Percentiles rank a stretch among this genome's conserved stretches.
Conservation (phyloP, 2,329 filamentous ascomycete genomes). For the Microsporum ferrugineum region DNA sequence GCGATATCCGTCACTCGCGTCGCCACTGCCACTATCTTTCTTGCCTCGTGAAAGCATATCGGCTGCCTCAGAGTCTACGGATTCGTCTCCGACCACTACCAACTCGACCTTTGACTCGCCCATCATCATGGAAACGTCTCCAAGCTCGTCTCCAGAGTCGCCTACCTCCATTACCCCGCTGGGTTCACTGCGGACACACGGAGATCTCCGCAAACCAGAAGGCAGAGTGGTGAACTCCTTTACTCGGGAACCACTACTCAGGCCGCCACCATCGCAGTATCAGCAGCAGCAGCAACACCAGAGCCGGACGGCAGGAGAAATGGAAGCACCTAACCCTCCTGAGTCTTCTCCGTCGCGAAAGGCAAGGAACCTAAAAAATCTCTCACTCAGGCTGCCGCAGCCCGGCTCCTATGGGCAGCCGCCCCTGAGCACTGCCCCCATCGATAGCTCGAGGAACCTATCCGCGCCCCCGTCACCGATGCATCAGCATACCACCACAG, state of each 20-base stretch:
- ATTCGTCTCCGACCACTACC: constrained; percentile 90
- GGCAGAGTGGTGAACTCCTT: neutral
- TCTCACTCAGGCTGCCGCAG: constrained; percentile 49
- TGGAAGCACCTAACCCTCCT: constrained; percentile 9
- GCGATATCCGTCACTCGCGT: neutral
- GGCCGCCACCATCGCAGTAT: neutral
- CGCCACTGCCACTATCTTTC: constrained; percentile 16
- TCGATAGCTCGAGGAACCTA: constrained; percentile 33
- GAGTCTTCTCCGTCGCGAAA: constrained; percentile 26
- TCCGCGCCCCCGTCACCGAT: constrained; percentile 48
- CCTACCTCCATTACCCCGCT: constrained; percentile 60
- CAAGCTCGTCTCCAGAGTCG: constrained; percentile 85
- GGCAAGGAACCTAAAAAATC: constrained; percentile 52
- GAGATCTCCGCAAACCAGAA: neutral
- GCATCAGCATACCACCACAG: constrained; percentile 38
- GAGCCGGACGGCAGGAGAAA: neutral
- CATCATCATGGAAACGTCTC: constrained; percentile 77
- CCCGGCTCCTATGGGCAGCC: constrained; percentile 33
- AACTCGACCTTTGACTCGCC: constrained; percentile 87
- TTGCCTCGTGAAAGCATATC: constrained; percentile 36
- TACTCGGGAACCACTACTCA: neutral
- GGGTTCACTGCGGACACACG: constrained; percentile 14
- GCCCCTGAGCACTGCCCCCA: constrained; percentile 38
- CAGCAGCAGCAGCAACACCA: neutral
- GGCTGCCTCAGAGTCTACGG: constrained; percentile 63